Evolutionary conservation across 139 green algal genomes (phyloP).

Genomic region (Chlorella vulgaris): DNA sequence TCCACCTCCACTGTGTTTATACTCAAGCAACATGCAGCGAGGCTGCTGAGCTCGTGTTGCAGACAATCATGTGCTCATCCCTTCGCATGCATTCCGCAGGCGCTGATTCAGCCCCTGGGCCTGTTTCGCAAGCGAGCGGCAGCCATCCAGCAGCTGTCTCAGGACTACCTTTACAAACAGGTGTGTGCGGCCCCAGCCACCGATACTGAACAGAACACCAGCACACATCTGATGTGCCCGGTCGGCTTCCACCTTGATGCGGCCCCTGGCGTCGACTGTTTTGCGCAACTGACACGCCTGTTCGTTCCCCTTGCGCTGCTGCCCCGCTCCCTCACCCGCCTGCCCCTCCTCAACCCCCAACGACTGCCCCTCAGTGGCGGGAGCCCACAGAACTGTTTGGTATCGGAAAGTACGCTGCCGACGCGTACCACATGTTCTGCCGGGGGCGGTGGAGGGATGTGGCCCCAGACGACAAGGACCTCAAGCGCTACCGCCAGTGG

Average conservation of each 20-base stretch:
- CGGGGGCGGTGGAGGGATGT: slow-evolving; percentile 55
- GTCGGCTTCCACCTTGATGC: too few species aligned
- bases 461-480: slow-evolving; percentile 60
- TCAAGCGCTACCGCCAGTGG: slow-evolving; percentile 67
- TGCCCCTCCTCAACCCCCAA: neutral
- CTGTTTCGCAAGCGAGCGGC: slow-evolving; percentile 79
- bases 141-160: slow-evolving; percentile 76
- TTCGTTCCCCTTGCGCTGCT: neutral
- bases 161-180: slow-evolving; percentile 79
- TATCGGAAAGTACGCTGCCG: slow-evolving; percentile 86
- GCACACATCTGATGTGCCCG: too few species aligned
- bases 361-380: slow-evolving; percentile 66
- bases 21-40: too few species aligned
- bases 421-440: slow-evolving; percentile 95
- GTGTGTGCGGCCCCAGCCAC: too few species aligned
- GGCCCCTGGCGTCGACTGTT: too few species aligned
- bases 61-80: neutral
- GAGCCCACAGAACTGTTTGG: slow-evolving; percentile 80
- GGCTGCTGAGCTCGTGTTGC: too few species aligned
- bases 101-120: slow-evolving; percentile 83
- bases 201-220: too few species aligned
- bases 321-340: neutral
- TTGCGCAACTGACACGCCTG: neutral
- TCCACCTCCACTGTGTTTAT: too few species aligned
- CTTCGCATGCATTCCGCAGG: neutral